These are phyloP conservation scores for Spergularia marina DNA, from an alignment of 148 eudicot genomes.

Conservation along the genomic window DNA sequence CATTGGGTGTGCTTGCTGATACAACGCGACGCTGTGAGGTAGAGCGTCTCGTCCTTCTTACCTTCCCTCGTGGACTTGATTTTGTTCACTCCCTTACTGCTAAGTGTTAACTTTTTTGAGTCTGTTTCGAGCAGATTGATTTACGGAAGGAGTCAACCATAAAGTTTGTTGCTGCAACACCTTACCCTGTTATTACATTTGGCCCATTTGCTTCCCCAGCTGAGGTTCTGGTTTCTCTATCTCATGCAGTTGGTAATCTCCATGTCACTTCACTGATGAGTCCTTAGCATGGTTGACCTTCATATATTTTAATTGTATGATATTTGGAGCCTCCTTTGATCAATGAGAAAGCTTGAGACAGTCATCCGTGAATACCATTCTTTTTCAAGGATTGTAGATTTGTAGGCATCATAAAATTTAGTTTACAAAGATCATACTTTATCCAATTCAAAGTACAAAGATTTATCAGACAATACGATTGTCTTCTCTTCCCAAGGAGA, in stretches of 20 bases:
- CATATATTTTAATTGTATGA: background rate
- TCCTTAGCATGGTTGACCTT: constrained; percentile 4
- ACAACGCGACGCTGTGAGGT: constrained; percentile 96
- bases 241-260: constrained; percentile 79
- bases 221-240: constrained; percentile 67
- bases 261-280: constrained; percentile 7
- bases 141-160: constrained; percentile 65
- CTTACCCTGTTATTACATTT: constrained; percentile 79
- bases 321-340: background rate
- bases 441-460: background rate
- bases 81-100: constrained; percentile 1
- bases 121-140: constrained; percentile 60
- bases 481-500: background rate
- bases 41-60: background rate
- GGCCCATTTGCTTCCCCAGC: constrained; percentile 91
- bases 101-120: background rate
- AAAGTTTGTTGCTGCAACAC: constrained; percentile 48
- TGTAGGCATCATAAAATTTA: background rate
- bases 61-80: background rate
- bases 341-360: background rate
- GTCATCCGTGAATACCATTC: background rate
- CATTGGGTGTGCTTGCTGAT: constrained; percentile 94
- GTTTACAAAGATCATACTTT: background rate
- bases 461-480: too few species aligned
- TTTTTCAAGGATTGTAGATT: background rate